Conservation (phyloP, 345 rosid genomes). For the Rhodomyrtus tomentosa region DNA sequence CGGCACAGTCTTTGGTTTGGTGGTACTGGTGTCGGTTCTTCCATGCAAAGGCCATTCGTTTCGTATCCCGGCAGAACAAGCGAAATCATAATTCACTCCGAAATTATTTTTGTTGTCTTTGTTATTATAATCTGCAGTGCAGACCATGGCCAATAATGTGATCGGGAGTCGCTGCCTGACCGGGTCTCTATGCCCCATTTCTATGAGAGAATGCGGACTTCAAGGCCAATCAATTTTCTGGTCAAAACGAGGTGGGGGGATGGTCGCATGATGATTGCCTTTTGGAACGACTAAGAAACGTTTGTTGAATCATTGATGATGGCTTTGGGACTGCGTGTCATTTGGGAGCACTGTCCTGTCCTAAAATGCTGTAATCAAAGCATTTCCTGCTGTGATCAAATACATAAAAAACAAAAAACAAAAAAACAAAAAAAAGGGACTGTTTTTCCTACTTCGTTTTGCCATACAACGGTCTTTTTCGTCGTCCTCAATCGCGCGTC, state of each 20-base stretch:
- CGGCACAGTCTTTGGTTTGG: neutral
- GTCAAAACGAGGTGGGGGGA: neutral
- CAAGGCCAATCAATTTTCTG: neutral
- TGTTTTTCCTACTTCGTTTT: neutral
- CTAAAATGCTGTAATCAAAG: neutral
- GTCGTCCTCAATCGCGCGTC: neutral
- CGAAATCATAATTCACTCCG: neutral
- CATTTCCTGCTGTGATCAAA: too few species aligned
- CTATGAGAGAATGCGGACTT: neutral
- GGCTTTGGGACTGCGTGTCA: neutral
- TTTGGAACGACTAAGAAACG: neutral
- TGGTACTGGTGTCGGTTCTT: neutral
- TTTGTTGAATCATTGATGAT: neutral
- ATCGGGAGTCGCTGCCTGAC: neutral
- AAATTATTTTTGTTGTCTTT: neutral
- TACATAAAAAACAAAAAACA: too few species aligned
- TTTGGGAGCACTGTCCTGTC: neutral
- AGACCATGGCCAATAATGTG: neutral
- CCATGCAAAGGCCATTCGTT: neutral
- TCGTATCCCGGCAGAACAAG: neutral
- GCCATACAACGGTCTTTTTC: neutral
- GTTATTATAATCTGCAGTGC: neutral
- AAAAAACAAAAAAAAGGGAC: too few species aligned
- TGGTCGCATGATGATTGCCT: neutral
- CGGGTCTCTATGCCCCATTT: neutral